A percentile compares a stretch with the other conserved stretches of the same genome.
phyloP scores from a whole-genome alignment of 352 stramenopile genomes.

The Blastocystis sp. region DNA sequence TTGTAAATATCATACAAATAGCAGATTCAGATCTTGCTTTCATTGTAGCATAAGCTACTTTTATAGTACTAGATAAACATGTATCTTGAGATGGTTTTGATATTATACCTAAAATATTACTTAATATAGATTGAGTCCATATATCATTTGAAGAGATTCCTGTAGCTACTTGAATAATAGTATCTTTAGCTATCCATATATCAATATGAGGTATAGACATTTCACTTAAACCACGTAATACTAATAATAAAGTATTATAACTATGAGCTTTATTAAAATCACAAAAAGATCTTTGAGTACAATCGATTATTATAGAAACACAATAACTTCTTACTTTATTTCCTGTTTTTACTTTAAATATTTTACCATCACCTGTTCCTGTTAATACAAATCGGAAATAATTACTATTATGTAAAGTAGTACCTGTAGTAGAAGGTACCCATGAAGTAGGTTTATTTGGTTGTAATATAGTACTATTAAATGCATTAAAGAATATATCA shows the following conservation, averaged over 20 bases:
- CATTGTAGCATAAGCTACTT: neutral
- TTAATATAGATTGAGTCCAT: neutral
- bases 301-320: slow-evolving; percentile 1
- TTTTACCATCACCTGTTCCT: slow-evolving; percentile 8
- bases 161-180: neutral
- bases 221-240: neutral
- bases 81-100: neutral
- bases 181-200: neutral
- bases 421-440: slow-evolving; percentile 5
- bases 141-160: neutral
- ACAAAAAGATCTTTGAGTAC: neutral
- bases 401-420: neutral
- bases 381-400: slow-evolving; percentile 18
- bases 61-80: neutral
- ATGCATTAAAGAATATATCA: slow-evolving; percentile 1
- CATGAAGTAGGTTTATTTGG: slow-evolving; percentile 7
- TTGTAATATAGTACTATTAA: neutral
- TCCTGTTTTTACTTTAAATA: slow-evolving; percentile 6
- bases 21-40: neutral
- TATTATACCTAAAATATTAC: neutral
- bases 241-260: neutral
- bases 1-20: slow-evolving; percentile 6
- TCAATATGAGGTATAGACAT: neutral
- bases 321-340: neutral
- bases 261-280: neutral